Evolutionary conservation across 2,329 filamentous ascomycete genomes (phyloP).

Genomic region (Aureobasidium vineae): DNA sequence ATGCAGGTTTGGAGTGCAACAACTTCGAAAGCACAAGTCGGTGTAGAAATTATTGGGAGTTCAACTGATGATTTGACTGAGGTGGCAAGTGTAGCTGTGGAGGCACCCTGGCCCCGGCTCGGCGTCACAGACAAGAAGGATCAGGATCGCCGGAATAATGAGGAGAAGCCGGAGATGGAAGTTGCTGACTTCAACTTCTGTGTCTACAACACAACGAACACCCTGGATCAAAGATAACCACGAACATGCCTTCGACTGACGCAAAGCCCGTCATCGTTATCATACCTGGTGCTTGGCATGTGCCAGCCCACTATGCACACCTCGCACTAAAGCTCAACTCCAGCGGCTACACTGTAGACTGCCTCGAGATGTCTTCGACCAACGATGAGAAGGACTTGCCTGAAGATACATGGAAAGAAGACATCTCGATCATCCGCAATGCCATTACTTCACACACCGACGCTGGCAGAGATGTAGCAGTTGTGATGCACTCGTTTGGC

Average conservation of each 20-base stretch:
- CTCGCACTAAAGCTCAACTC: constrained; percentile 31
- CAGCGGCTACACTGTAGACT: constrained; percentile 31
- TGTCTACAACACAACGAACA: not conserved
- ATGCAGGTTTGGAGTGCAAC: not conserved
- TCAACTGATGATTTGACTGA: not conserved
- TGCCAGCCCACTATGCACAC: constrained; percentile 28
- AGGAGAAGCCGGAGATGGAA: not conserved
- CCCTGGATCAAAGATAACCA: not conserved
- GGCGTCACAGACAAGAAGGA: not conserved
- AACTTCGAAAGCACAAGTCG: not conserved
- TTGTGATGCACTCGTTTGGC: constrained; percentile 38
- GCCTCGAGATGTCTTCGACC: constrained; percentile 4
- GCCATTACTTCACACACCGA: constrained; percentile 33
- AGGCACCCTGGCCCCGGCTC: not conserved
- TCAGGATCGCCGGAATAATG: not conserved
- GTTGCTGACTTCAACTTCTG: not conserved
- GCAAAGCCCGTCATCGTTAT: constrained; percentile 32
- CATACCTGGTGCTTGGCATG: constrained; percentile 37
- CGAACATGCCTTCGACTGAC: not conserved
- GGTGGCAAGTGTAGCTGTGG: not conserved
- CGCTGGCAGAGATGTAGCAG: constrained; percentile 33
- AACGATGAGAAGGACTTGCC: constrained; percentile 7
- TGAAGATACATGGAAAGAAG: not conserved
- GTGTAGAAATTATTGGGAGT: not conserved
- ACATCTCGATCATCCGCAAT: constrained; percentile 19